Evolutionary conservation across 75 land plant genomes (phyloP), one percentile per base, ranked within the genome.

Genomic region (Sequoia sempervirens): DNA sequence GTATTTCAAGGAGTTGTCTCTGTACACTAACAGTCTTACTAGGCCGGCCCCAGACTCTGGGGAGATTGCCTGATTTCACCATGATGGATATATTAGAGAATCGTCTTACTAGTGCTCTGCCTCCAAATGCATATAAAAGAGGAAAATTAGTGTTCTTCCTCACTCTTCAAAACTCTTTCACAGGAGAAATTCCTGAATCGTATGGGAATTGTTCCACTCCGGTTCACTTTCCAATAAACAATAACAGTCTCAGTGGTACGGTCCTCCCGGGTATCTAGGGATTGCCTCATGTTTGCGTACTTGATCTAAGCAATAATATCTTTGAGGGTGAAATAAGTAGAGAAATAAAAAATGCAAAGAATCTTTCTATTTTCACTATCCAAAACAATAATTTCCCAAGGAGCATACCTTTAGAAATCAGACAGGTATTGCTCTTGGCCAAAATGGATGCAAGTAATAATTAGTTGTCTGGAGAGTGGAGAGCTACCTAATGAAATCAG

Each of bases 401-500:
- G 46, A 79, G 80, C 28, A 52, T 94, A 20, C 92, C 93, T 3
- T 82, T 83, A n/a, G 86, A 82, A n/a, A 85, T 94, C 32, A 88
- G 87, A 8, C 79, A 87, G 70, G 91, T 87, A 30, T 46, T 89
- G 4, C 75, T 82, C 13, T 85, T 94, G 79, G 87, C 82, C 9
- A 28, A 83, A 17, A 61, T 94, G 15, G 85, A 87, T 14, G 58
- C 85, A 26, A 82, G 87, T 18, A 90, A 80, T 32, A 91, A 88
- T 38, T 38, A 80, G 4, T 86, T 95, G 52, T 85, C 88, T 23
- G 97, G 97, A 18, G 36, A 83, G 28, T 23, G 97, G 97, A 18
- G 36, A 83, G 28, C 84, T 95, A 68, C 97, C 97, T 34, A 32
- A 64, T 18, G 87, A 85, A 56, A 88, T 95, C 56, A 92, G 94